phyloP scores from a whole-genome alignment of 768 basidiomycete genomes.

The Coprinopsis cinerea region DNA sequence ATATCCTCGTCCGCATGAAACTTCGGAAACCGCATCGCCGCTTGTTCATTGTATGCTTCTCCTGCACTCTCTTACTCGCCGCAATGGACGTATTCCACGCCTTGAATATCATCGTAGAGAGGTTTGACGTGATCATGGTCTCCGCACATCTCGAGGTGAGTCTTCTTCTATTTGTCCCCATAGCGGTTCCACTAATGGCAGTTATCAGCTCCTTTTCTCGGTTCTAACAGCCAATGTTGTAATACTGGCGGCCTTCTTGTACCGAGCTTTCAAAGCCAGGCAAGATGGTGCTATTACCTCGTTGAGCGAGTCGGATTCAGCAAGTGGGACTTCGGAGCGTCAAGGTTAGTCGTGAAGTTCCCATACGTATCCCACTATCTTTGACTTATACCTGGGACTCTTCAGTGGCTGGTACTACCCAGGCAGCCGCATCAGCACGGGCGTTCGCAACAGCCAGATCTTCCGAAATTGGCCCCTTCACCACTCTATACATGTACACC shows the following conservation, averaged over 20 bases:
- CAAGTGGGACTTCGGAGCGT: too few relatives aligned
- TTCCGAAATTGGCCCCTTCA: too few relatives aligned
- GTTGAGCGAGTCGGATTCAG: too few relatives aligned
- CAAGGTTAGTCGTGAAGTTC: too few relatives aligned
- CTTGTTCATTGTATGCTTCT: not conserved
- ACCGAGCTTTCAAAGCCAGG: too few relatives aligned
- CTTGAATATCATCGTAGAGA: not conserved
- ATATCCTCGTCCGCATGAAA: not conserved
- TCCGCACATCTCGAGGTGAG: not conserved
- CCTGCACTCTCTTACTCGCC: not conserved
- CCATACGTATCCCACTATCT: too few relatives aligned
- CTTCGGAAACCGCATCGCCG: not conserved
- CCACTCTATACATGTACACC: too few relatives aligned
- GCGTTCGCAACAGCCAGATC: too few relatives aligned
- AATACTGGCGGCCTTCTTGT: not conserved
- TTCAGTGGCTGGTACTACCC: too few relatives aligned
- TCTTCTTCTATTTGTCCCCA: not conserved
- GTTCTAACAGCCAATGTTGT: not conserved
- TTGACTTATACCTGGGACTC: too few relatives aligned
- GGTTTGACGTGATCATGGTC: not conserved
- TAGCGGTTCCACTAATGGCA: not conserved
- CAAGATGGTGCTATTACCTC: too few relatives aligned
- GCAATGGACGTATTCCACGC: not conserved
- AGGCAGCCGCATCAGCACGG: too few relatives aligned
- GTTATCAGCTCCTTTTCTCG: not conserved